Evolutionary conservation across 1,284 basidiomycete species (phyloP), one percentile per base, ranked within the genome.

Genomic region (Rhodotorula mucilaginosa): DNA sequence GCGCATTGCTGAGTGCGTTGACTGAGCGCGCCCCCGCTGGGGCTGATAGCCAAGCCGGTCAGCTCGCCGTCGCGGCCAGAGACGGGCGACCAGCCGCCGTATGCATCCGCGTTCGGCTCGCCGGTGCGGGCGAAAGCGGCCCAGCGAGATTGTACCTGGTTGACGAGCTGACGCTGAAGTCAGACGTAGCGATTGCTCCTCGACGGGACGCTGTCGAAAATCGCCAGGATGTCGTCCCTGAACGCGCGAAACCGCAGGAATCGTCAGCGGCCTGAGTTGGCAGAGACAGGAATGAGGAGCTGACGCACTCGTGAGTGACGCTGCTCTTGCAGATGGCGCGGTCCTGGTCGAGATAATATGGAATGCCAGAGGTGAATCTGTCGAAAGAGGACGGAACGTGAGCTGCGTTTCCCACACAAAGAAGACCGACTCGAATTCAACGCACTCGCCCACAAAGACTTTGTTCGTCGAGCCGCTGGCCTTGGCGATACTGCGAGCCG

Each of bases 221-320:
- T 48, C 48, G 62, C 49, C n/a, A 66, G 29, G 58, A 78, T 75
- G 49, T 78, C 76, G 56, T 78, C 76, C 66, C 60, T 66, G 61
- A 23, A 26, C 23, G 10, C 39, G 39, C 39, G 10, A 10, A 44
- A 12, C 39, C 39, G 39, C 39, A 44, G 39, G 39, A 44, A 44
- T 44, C 49, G 57, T 7, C 31, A 44, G 39, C 21, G 56, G 47
- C 13, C 23, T 21, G 12, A 18, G 47, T 12, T 26, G 47, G 21
- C 18, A 19, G 23, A 19, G 23, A 46, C 15, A 10, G 21, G 15
- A 1, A 19, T 5, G 2, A 6, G 29, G 18, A 29, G 15, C 21
- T 5, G 12, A 52, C 69, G 34, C 47, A 74, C 69, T 74, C 56
- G 66, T 74, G 73, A 3, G 46, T 57, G 47, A 69, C 68, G 13